These are phyloP conservation scores for Jamesozyma piceae DNA, from an alignment of 805 yeast genomes.

Conservation along the genomic window DNA sequence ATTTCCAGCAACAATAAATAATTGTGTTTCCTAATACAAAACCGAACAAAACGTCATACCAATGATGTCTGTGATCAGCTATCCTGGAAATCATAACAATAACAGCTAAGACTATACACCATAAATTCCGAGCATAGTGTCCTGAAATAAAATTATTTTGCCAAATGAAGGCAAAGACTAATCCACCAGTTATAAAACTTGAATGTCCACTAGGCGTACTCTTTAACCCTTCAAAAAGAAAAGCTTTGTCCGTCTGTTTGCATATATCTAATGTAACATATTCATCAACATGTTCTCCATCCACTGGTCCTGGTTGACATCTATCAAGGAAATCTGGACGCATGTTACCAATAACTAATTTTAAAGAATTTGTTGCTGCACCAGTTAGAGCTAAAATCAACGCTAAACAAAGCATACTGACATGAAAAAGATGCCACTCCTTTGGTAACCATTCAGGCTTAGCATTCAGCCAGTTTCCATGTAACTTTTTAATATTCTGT, in stretches of 20 bases:
- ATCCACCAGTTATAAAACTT: too few species aligned
- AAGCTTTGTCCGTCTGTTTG: slow-evolving; percentile 11
- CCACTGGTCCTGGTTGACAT: slow-evolving; percentile 15
- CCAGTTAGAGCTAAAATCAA: slow-evolving; percentile 18
- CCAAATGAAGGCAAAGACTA: too few species aligned
- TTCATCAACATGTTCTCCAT: background rate
- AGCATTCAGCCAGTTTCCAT: slow-evolving; percentile 5
- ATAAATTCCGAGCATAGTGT: too few species aligned
- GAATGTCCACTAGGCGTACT: too few species aligned
- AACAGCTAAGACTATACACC: too few species aligned
- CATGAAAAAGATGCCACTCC: slow-evolving; percentile 18
- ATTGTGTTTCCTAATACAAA: too few species aligned
- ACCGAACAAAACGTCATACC: too few species aligned
- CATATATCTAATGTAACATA: slow-evolving; percentile 13
- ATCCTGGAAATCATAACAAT: too few species aligned
- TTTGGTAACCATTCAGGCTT: slow-evolving; percentile 15
- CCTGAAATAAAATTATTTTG: too few species aligned
- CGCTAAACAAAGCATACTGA: slow-evolving; percentile 15
- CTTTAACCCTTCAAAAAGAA: too few species aligned
- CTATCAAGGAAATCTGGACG: slow-evolving; percentile 27
- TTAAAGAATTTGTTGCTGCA: slow-evolving; percentile 21
- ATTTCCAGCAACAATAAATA: too few species aligned
- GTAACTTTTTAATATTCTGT: slow-evolving; percentile 1
- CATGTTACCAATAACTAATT: slow-evolving; percentile 19
- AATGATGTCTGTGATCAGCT: too few species aligned